Percentiles rank a stretch among this genome's conserved stretches.
Evolutionary conservation across 164 flowering plant species (phyloP).

Genomic region (Chloranthus sessilifolius): DNA sequence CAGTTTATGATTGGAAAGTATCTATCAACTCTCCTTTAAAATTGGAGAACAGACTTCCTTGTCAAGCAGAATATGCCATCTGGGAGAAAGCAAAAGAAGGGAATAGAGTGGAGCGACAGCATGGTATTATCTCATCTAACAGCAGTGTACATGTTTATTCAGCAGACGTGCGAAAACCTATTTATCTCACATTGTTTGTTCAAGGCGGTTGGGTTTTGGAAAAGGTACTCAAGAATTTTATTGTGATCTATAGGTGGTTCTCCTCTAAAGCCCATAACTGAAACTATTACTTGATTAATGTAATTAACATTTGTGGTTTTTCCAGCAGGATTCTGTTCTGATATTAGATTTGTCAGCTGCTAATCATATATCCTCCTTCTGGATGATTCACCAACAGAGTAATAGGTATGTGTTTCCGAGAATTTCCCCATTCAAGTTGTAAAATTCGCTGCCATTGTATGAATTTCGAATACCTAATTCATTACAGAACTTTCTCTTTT

Average conservation of each 20-base stretch:
- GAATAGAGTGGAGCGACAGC: slow-evolving; percentile 48
- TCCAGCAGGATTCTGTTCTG: slow-evolving; percentile 70
- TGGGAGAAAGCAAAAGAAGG: slow-evolving; percentile 84
- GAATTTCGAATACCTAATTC: too few relatives aligned
- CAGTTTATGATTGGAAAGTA: slow-evolving; percentile 97
- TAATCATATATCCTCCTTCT: slow-evolving; percentile 75
- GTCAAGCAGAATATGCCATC: slow-evolving; percentile 71
- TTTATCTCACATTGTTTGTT: slow-evolving; percentile 64
- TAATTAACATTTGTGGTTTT: neutral
- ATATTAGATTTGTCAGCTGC: slow-evolving; percentile 57
- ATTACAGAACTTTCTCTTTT: too few relatives aligned
- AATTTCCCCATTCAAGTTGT: too few relatives aligned
- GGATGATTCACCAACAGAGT: slow-evolving; percentile 80
- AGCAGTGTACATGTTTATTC: slow-evolving; percentile 62
- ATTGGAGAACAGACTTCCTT: slow-evolving; percentile 93
- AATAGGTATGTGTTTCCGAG: slow-evolving; percentile 54
- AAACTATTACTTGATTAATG: too few relatives aligned
- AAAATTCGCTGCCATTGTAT: too few relatives aligned
- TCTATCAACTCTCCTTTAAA: slow-evolving; percentile 80
- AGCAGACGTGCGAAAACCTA: slow-evolving; percentile 69
- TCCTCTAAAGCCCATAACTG: neutral
- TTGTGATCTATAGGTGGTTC: neutral
- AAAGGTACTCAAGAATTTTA: slow-evolving; percentile 51
- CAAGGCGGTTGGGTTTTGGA: slow-evolving; percentile 94
- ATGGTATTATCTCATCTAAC: slow-evolving; percentile 66